Percentiles rank a stretch among this genome's conserved stretches.
Conservation (phyloP, 2,329 filamentous ascomycete genomes). For the Cordyceps farinosa region DNA sequence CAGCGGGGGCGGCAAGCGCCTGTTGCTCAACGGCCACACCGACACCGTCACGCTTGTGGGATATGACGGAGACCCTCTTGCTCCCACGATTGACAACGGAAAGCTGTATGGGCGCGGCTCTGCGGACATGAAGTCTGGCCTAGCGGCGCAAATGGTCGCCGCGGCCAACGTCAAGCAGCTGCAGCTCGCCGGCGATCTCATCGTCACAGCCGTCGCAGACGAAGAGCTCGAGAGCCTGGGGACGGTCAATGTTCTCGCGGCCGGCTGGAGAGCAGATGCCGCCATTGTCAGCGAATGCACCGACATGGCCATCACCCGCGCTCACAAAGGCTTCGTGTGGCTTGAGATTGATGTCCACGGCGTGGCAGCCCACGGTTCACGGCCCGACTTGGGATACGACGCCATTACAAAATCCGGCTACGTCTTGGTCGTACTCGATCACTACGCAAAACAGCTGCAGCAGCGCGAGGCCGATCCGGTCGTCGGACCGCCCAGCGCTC, state of each 20-base stretch:
- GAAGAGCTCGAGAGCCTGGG: constrained; percentile 50
- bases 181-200: constrained; percentile 44
- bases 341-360: constrained; percentile 41
- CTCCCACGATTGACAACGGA: constrained; percentile 38
- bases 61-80: constrained; percentile 44
- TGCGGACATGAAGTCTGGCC: constrained; percentile 50
- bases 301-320: constrained; percentile 37
- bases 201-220: constrained; percentile 51
- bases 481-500: constrained; percentile 40
- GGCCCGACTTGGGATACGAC: constrained; percentile 44
- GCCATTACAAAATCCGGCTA: constrained; percentile 47
- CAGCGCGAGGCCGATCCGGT: constrained; percentile 28
- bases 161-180: constrained; percentile 37
- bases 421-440: constrained; percentile 44
- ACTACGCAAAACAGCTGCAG: constrained; percentile 35
- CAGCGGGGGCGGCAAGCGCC: constrained; percentile 41
- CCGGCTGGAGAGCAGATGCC: constrained; percentile 51
- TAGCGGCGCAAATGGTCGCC: constrained; percentile 45
- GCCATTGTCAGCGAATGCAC: constrained; percentile 50
- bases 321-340: constrained; percentile 51
- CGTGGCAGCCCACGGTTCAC: constrained; percentile 41
- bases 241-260: constrained; percentile 46
- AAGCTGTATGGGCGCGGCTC: constrained; percentile 44
- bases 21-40: constrained; percentile 53
- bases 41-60: constrained; percentile 49